phyloP scores from a whole-genome alignment of 2,329 filamentous ascomycete genomes.

The Monosporascus sp. region DNA sequence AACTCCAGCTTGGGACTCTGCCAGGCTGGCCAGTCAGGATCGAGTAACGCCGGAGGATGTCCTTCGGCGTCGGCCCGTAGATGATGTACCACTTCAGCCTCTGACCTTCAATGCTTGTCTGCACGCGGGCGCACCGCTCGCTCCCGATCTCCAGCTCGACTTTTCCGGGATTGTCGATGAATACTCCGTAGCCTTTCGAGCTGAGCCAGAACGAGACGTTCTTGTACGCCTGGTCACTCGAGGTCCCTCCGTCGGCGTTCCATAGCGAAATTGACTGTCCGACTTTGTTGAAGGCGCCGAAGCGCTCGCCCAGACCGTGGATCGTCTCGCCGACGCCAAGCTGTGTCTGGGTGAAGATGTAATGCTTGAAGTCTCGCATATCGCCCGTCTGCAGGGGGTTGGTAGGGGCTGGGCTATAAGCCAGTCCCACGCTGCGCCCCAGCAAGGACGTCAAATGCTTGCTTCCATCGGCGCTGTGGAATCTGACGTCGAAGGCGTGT shows the following conservation, averaged over 20 bases:
- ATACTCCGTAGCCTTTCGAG: slow-evolving; percentile 70
- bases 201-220: slow-evolving; percentile 67
- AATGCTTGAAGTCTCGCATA: slow-evolving; percentile 47
- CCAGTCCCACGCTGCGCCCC: slow-evolving; percentile 51
- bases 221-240: slow-evolving; percentile 67
- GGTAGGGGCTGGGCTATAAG: slow-evolving; percentile 48
- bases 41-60: slow-evolving; percentile 63
- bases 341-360: slow-evolving; percentile 52
- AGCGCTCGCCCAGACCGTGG: slow-evolving; percentile 71
- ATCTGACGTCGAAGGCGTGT: slow-evolving; percentile 51
- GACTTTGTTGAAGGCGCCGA: slow-evolving; percentile 71
- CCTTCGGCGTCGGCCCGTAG: slow-evolving; percentile 65
- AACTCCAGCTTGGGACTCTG: slow-evolving; percentile 67
- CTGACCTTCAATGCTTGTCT: slow-evolving; percentile 65
- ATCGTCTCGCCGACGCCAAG: slow-evolving; percentile 59
- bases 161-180: slow-evolving; percentile 64
- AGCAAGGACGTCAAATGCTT: slow-evolving; percentile 50
- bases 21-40: slow-evolving; percentile 61
- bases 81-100: slow-evolving; percentile 70
- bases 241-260: slow-evolving; percentile 61
- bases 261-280: slow-evolving; percentile 64
- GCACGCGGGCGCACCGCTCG: slow-evolving; percentile 65
- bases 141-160: slow-evolving; percentile 71
- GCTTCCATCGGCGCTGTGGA: slow-evolving; percentile 44
- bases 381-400: slow-evolving; percentile 50